Conservation (phyloP, 2,329 filamentous ascomycete genomes). For the Shiraia sp. region DNA sequence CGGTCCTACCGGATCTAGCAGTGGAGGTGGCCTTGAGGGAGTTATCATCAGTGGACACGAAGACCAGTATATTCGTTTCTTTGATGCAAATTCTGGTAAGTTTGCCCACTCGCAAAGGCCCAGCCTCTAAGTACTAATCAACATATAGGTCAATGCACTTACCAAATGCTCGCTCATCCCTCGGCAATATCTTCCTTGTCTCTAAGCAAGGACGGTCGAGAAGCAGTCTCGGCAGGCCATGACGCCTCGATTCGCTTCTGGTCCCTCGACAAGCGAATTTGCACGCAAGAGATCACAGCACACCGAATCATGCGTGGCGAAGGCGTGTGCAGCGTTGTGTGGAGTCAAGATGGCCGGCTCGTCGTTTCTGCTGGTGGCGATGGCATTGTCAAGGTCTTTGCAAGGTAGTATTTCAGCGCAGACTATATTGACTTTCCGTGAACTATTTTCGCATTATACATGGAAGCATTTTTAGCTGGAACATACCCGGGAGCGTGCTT, state of each 20-base stretch:
- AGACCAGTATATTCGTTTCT: constrained; percentile 94
- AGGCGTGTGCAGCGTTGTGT: constrained; percentile 90
- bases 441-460: constrained; percentile 9
- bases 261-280: constrained; percentile 93
- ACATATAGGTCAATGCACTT: constrained; percentile 90
- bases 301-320: constrained; percentile 95
- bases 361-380: constrained; percentile 94
- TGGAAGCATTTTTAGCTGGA: constrained; percentile 25
- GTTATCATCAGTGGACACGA: constrained; percentile 96
- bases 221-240: constrained; percentile 94
- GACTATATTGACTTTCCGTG: constrained; percentile 12
- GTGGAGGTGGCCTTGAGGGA: constrained; percentile 75
- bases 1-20: constrained; percentile 81
- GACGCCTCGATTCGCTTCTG: constrained; percentile 96
- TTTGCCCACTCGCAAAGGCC: constrained; percentile 24
- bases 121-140: constrained; percentile 2
- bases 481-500: constrained; percentile 14
- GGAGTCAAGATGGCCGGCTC: constrained; percentile 93
- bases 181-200: constrained; percentile 90
- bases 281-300: constrained; percentile 91
- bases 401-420: constrained; percentile 30
- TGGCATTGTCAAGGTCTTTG: constrained; percentile 91
- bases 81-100: constrained; percentile 98
- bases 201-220: constrained; percentile 87
- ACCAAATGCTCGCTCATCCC: constrained; percentile 96